Base-by-base conservation (phyloP, 139 green algal genomes). In the Pedinophyceae sp. region DNA sequence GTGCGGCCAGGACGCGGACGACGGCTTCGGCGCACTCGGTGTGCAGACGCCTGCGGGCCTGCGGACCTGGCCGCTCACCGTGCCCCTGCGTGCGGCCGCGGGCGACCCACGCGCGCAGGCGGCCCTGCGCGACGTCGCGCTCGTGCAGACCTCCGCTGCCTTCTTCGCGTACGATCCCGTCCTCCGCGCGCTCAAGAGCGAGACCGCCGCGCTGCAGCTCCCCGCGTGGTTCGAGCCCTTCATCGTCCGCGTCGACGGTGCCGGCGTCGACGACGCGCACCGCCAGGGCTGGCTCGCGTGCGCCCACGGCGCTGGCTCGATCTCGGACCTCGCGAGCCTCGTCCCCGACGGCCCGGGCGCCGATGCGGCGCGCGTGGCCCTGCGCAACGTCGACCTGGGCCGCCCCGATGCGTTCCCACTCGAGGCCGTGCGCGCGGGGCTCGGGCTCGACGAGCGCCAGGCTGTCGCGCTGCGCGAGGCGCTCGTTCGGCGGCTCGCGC, bases 91-190 rank as follows among this genome's bases (percentile, higher is more conserved):
- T 26, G 29, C 3, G 13, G 24, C 43, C 24, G 27, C 27, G 24
- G 10, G 10, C 29, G 55, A 61, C 28, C 27, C 61, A 24, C 52
- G 43, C 17, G 24, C 63, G 47, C 27, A 69, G 24, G 3, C 2
- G 7, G 25, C 26, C 7, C 19, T 4, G 26, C 18, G 7, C 22
- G 29, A 60, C 7, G 43, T 68, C 2, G 38, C 74, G 38, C 61
- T 81, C 66, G 49, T 80, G 39, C 57, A 80, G 38, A 30, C 71
- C 2, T 38, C 48, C 13, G 58, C 52, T n/a, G 69, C 50, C 60
- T 90, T 81, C 64, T 90, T 90, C 62, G 72, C 78, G 0, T 84
- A 82, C 52, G 68, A 80, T 43, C 80, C 74, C 0, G 64, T 88
- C 20, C 72, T 90, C 15, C 71, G 67, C 45, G 81, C 81, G 13